Conservation (phyloP, 2,329 filamentous ascomycete genomes). For the Ceratocystis variospora region DNA sequence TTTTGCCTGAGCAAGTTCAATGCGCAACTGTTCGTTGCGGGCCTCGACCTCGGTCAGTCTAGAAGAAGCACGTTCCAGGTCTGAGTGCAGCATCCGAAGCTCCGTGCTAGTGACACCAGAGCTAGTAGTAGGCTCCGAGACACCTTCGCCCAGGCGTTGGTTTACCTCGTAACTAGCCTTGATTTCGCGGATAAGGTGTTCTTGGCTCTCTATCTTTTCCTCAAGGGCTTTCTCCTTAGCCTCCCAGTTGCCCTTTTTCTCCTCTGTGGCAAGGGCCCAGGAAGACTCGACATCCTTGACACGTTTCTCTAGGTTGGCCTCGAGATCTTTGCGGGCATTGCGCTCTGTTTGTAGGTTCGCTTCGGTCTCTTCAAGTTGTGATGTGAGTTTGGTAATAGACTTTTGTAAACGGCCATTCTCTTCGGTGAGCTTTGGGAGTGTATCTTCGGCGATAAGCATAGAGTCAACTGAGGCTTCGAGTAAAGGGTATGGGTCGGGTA, state of each 20-base stretch:
- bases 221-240: constrained; percentile 82
- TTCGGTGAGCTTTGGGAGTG: constrained; percentile 70
- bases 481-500: constrained; percentile 87
- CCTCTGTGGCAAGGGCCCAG: constrained; percentile 77
- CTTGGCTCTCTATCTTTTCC: constrained; percentile 89
- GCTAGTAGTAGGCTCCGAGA: constrained; percentile 40
- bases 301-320: constrained; percentile 61
- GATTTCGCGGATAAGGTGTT: constrained; percentile 79
- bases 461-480: constrained; percentile 94
- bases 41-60: constrained; percentile 83
- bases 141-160: constrained; percentile 65
- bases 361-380: constrained; percentile 73
- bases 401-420: constrained; percentile 83
- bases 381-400: constrained; percentile 58
- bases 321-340: constrained; percentile 55
- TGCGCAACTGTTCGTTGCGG: constrained; percentile 79
- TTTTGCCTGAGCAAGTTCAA: constrained; percentile 81
- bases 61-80: constrained; percentile 77
- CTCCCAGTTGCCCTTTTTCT: constrained; percentile 94
- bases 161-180: constrained; percentile 97
- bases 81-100: constrained; percentile 81
- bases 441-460: constrained; percentile 71
- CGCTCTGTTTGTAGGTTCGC: constrained; percentile 66
- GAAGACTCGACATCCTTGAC: constrained; percentile 83
- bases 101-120: constrained; percentile 69